A percentile compares a stretch with the other conserved stretches of the same genome.
Evolutionary conservation across 208 protist genomes (phyloP).

Genomic region (Hexamita inflata): DNA sequence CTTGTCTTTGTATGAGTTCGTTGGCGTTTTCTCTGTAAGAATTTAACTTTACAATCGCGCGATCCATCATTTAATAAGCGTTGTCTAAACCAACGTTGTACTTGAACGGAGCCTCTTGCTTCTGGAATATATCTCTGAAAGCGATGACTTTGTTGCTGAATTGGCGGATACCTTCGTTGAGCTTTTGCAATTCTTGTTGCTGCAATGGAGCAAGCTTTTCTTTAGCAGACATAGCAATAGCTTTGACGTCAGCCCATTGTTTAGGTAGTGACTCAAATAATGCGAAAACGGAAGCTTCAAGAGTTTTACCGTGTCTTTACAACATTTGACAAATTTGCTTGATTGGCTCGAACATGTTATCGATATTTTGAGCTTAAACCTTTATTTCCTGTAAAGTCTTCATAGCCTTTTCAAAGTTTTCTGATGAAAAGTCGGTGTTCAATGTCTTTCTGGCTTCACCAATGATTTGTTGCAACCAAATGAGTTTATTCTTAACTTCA

Average conservation of each 20-base stretch:
- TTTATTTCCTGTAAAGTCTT: neutral
- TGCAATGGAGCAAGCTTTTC: constrained; percentile 1
- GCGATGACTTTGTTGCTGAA: neutral
- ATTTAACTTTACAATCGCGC: neutral
- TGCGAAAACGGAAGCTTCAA: neutral
- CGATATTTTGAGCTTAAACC: neutral
- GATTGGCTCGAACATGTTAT: constrained; percentile 28
- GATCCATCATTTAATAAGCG: constrained; percentile 7
- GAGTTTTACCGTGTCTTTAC: neutral
- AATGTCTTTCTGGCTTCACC: neutral
- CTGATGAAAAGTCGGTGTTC: neutral
- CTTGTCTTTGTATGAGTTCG: neutral
- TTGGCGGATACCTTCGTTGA: neutral
- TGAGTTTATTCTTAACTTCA: neutral
- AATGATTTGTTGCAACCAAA: neutral
- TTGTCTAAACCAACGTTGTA: neutral
- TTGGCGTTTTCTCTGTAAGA: neutral
- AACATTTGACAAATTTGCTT: neutral
- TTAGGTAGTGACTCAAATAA: neutral
- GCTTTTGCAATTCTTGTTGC: neutral
- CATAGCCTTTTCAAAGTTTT: neutral
- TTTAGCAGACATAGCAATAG: neutral
- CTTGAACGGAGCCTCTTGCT: neutral
- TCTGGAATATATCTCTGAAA: neutral
- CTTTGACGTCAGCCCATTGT: neutral